These are phyloP conservation scores for Microbotryomycetes sp. DNA, from an alignment of 1,284 basidiomycete species.

Conservation along the genomic window DNA sequence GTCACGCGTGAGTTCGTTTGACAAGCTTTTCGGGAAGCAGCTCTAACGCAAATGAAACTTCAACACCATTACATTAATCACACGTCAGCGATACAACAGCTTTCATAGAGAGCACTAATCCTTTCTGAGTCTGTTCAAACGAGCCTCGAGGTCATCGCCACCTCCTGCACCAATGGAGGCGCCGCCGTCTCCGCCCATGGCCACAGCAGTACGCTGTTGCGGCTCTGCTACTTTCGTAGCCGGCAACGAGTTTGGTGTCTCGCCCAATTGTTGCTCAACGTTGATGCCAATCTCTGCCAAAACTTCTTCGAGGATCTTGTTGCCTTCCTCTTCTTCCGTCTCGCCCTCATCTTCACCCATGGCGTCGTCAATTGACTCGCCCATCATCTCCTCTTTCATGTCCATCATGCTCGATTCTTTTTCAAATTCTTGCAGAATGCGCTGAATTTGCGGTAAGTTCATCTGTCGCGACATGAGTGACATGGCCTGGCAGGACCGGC, in stretches of 20 bases:
- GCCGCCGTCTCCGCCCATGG: constrained; percentile 59
- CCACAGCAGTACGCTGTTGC: constrained; percentile 65
- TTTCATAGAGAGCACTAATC: too few relatives aligned
- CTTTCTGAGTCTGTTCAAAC: constrained; percentile 67
- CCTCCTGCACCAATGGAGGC: constrained; percentile 35
- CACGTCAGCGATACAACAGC: too few relatives aligned
- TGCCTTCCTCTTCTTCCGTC: constrained; percentile 81
- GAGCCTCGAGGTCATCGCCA: constrained; percentile 71
- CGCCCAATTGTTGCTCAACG: constrained; percentile 81
- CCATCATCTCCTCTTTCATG: constrained; percentile 99
- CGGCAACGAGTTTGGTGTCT: constrained; percentile 66
- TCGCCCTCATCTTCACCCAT: constrained; percentile 92
- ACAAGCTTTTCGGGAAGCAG: too few relatives aligned
- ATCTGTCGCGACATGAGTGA: constrained; percentile 93
- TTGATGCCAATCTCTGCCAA: constrained; percentile 94
- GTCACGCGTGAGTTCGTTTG: too few relatives aligned
- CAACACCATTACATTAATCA: too few relatives aligned
- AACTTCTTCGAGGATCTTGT: constrained; percentile 92
- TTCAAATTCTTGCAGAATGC: constrained; percentile 97
- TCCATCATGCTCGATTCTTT: constrained; percentile 97
- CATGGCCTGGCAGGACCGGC: constrained; percentile 65
- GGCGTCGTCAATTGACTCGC: constrained; percentile 93
- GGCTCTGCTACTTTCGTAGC: constrained; percentile 54
- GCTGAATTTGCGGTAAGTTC: constrained; percentile 89
- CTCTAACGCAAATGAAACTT: too few relatives aligned